Evolutionary conservation across 129 eudicot genomes (phyloP).

Genomic region (Calendula officinalis): DNA sequence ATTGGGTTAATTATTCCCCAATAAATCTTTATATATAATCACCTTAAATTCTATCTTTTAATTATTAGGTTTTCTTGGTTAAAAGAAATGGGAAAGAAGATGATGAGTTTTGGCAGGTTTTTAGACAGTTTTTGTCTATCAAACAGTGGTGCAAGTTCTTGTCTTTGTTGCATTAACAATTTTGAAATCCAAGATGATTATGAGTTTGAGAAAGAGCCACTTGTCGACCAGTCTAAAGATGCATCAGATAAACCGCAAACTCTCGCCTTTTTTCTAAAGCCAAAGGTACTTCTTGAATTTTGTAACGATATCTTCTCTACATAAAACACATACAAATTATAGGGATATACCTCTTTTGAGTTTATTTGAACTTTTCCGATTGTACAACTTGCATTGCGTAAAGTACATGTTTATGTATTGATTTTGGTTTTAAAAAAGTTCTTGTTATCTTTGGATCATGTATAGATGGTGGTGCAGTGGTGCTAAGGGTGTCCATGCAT

Average conservation of each 20-base stretch:
- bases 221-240: slow-evolving; percentile 62
- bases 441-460: slow-evolving; percentile 10
- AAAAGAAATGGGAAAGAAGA: slow-evolving; percentile 56
- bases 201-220: slow-evolving; percentile 55
- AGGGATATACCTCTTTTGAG: not conserved
- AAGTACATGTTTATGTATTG: not conserved
- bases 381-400: slow-evolving; percentile 1
- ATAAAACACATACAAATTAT: not conserved
- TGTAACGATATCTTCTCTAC: not conserved
- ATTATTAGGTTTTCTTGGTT: slow-evolving; percentile 14
- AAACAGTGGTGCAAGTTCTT: slow-evolving; percentile 50
- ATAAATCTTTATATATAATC: slow-evolving; percentile 16
- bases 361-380: not conserved
- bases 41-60: slow-evolving; percentile 31
- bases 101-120: slow-evolving; percentile 53
- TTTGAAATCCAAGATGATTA: slow-evolving; percentile 39
- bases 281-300: slow-evolving; percentile 57
- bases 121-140: slow-evolving; percentile 65
- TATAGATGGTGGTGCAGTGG: slow-evolving; percentile 85
- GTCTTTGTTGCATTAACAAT: slow-evolving; percentile 62
- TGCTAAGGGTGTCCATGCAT: slow-evolving; percentile 93
- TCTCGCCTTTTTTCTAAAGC: slow-evolving; percentile 79
- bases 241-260: slow-evolving; percentile 61
- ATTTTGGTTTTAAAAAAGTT: not conserved
- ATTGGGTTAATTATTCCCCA: slow-evolving; percentile 35